phyloP scores from a whole-genome alignment of 164 flowering plant species.

The Stephania japonica region DNA sequence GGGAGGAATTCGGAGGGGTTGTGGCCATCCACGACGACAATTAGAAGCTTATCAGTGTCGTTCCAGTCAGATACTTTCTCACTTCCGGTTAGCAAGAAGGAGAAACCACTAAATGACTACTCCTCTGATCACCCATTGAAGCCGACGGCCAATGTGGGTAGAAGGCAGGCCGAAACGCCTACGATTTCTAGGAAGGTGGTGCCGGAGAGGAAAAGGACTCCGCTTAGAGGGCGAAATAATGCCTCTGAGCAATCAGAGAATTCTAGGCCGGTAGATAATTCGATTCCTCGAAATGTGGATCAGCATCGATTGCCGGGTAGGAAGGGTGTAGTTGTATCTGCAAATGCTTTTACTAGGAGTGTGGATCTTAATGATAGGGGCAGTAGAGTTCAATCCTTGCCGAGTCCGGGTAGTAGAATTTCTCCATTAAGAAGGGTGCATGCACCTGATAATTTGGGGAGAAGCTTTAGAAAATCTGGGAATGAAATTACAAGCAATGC shows the following conservation, averaged over 20 bases:
- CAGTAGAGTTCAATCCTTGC: slow-evolving; percentile 19
- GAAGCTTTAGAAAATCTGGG: slow-evolving; percentile 39
- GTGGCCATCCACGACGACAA: slow-evolving; percentile 82
- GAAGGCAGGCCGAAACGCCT: slow-evolving; percentile 41
- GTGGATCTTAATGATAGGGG: slow-evolving; percentile 50
- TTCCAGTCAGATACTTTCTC: slow-evolving; percentile 77
- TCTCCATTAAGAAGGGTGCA: slow-evolving; percentile 44
- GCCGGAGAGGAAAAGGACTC: slow-evolving; percentile 82
- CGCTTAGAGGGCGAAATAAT: slow-evolving; percentile 58
- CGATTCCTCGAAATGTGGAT: slow-evolving; percentile 53
- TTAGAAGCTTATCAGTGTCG: slow-evolving; percentile 70
- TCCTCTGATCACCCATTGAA: slow-evolving; percentile 52
- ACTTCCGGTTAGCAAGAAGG: slow-evolving; percentile 62
- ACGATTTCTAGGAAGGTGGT: slow-evolving; percentile 41
- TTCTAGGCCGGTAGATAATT: slow-evolving; percentile 63
- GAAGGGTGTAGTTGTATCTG: slow-evolving; percentile 45
- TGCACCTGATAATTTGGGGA: slow-evolving; percentile 27
- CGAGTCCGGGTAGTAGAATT: slow-evolving; percentile 29
- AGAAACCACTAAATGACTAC: slow-evolving; percentile 42
- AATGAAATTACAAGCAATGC: slow-evolving; percentile 34
- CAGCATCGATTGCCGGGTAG: slow-evolving; percentile 85
- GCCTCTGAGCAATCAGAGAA: slow-evolving; percentile 65
- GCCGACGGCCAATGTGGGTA: slow-evolving; percentile 61
- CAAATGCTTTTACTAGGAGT: slow-evolving; percentile 36
- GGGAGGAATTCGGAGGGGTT: slow-evolving; percentile 50